phyloP scores from a whole-genome alignment of 805 yeast species.

The Candida ipomoeae region DNA sequence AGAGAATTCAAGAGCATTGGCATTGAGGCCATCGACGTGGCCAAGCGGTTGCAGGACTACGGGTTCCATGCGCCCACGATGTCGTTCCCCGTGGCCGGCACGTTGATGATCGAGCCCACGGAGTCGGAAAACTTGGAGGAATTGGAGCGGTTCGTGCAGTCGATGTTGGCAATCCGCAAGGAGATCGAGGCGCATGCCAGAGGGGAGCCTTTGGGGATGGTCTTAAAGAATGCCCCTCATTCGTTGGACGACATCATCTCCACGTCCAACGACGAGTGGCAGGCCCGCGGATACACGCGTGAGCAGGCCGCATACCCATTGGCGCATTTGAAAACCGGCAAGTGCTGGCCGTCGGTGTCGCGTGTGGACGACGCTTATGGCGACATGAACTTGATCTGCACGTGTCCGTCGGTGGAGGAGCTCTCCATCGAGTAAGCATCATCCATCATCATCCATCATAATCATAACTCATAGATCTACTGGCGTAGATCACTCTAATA shows the following conservation, averaged over 20 bases:
- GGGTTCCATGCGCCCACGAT: slow-evolving; percentile 99
- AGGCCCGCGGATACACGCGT: slow-evolving; percentile 79
- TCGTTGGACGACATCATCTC: slow-evolving; percentile 71
- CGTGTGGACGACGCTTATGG: slow-evolving; percentile 94
- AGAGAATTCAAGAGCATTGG: slow-evolving; percentile 78
- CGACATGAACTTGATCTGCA: slow-evolving; percentile 86
- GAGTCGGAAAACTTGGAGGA: slow-evolving; percentile 89
- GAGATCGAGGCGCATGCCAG: slow-evolving; percentile 74
- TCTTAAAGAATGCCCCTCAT: slow-evolving; percentile 90
- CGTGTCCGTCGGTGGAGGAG: slow-evolving; percentile 85
- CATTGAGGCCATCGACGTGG: slow-evolving; percentile 92
- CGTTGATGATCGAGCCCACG: slow-evolving; percentile 97
- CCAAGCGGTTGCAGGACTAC: slow-evolving; percentile 95
- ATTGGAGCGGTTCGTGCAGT: slow-evolving; percentile 83
- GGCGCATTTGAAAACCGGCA: slow-evolving; percentile 63
- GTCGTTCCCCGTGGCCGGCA: slow-evolving; percentile 98
- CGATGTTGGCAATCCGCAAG: slow-evolving; percentile 74
- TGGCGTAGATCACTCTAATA: too few species aligned
- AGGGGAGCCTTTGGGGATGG: slow-evolving; percentile 62
- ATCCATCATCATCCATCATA: too few species aligned
- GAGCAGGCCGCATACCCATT: slow-evolving; percentile 93
- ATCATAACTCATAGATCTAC: neutral
- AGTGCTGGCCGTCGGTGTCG: slow-evolving; percentile 94
- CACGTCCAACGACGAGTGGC: slow-evolving; percentile 67
- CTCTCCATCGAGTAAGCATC: slow-evolving; percentile 33